Conservation (phyloP, 805 yeast species). For the Yamadazyma tumulicola region DNA sequence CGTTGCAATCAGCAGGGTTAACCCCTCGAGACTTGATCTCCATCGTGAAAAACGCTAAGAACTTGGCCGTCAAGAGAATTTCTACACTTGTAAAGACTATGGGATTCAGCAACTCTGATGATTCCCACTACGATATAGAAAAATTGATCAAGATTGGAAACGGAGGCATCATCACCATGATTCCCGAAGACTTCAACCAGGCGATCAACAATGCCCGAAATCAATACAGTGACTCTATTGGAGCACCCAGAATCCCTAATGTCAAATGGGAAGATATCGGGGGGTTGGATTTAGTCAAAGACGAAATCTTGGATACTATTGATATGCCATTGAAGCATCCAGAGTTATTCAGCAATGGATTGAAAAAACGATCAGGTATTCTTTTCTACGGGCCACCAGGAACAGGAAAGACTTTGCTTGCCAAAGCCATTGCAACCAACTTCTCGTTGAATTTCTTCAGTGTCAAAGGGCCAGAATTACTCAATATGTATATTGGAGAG, state of each 20-base stretch:
- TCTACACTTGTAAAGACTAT: constrained; percentile 19
- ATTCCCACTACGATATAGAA: constrained; percentile 4
- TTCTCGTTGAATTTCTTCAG: constrained; percentile 92
- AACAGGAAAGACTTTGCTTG: constrained; percentile 92
- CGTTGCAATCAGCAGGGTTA: constrained; percentile 89
- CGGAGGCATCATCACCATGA: constrained; percentile 53
- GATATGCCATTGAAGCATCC: constrained; percentile 95
- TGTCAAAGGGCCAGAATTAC: constrained; percentile 94
- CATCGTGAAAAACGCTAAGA: constrained; percentile 64
- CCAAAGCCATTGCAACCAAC: constrained; percentile 96
- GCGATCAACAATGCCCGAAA: constrained; percentile 80
- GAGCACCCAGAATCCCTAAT: constrained; percentile 93
- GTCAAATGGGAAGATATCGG: constrained; percentile 98
- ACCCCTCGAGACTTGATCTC: constrained; percentile 79
- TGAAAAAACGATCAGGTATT: constrained; percentile 92
- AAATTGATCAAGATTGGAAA: constrained; percentile 42
- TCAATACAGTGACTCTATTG: constrained; percentile 89
- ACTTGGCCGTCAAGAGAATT: constrained; percentile 50
- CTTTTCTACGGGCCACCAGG: constrained; percentile 98
- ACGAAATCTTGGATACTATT: constrained; percentile 90
- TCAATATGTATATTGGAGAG: constrained; percentile 98
- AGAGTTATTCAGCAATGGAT: constrained; percentile 79
- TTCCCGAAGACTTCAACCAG: constrained; percentile 59
- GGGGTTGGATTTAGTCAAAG: constrained; percentile 85
- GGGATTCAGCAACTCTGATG: background rate